Evolutionary conservation across 441 rosid species (phyloP), one percentile per base, ranked within the genome.

Genomic region (Adansonia grandidieri): DNA sequence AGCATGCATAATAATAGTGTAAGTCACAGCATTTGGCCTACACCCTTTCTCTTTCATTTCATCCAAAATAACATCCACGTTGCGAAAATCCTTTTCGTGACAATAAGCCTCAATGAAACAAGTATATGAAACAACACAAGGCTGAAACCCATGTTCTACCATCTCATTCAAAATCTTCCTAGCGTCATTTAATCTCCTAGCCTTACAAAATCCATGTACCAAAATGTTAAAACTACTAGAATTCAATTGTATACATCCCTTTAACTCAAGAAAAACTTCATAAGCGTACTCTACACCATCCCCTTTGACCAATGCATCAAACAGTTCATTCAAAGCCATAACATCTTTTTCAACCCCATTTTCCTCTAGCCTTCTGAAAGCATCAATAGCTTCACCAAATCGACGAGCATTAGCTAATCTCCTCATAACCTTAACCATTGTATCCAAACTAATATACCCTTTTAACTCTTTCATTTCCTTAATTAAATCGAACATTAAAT

Each of bases 191-290:
- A 88, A 77, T 73, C 68, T 90, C 72, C 93, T 82, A 77, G 88
- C 89, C 82, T 88, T 93, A 84, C 97, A 95, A 78, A 85, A 88
- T 24, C 98, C 98, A 56, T 91, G 91, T 62, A 93, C 86, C 89
- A 93, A 82, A 83, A 91, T 77, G 80, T 93, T 89, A 77, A 84
- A 93, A 70, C 80, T 86, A 14, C 69, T 42, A 13, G 75, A 69
- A 84, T 82, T 82, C 24, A 83, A 76, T 32, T 86, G 79, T 4
- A 88, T 65, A 3, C 51, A 57, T 71, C 83, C 85, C 83, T 87
- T 85, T 22, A 86, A 89, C 82, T 87, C 88, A 70, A 74, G 2
- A 79, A 87, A 87, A 65, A 79, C 89, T 32, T 82, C 79, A 47
- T 22, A 78, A 56, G 97, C 98, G 79, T 80, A 85, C 83, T 92